Percentiles rank a stretch among this genome's conserved stretches.
These are phyloP conservation scores for Diplotaxis tenuifolia DNA, from an alignment of 345 rosid species.

Conservation along the genomic window DNA sequence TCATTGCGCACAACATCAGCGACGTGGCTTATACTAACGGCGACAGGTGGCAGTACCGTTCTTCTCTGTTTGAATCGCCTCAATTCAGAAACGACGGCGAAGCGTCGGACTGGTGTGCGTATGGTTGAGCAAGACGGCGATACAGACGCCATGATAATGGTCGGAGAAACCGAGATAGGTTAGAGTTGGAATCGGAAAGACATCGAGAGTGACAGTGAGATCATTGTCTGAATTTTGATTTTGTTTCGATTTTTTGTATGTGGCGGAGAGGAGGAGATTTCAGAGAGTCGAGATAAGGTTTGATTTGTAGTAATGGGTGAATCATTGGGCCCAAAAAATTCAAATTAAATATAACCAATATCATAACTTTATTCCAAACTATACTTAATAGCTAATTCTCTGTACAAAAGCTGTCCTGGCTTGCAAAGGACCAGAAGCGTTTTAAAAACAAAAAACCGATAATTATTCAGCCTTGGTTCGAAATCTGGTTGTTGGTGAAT, in stretches of 20 bases:
- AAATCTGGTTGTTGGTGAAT: no score
- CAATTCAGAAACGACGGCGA: slow-evolving; percentile 34
- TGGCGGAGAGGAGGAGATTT: slow-evolving; percentile 22
- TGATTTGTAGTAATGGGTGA: no score
- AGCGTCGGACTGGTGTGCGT: slow-evolving; percentile 19
- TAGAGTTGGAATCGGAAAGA: slow-evolving; percentile 7
- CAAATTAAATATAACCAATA: no score
- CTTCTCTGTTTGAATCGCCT: slow-evolving; percentile 36
- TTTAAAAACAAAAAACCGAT: no score
- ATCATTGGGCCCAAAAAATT: no score
- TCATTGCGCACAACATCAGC: slow-evolving; percentile 63
- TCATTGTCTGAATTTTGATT: not conserved
- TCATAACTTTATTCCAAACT: no score
- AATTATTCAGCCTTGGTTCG: no score
- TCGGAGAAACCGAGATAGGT: slow-evolving; percentile 14
- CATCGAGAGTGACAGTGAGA: slow-evolving; percentile 12
- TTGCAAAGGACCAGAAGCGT: no score
- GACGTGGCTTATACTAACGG: slow-evolving; percentile 62
- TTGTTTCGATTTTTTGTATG: not conserved
- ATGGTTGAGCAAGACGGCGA: slow-evolving; percentile 30
- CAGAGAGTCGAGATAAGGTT: slow-evolving; percentile 18
- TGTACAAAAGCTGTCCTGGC: no score
- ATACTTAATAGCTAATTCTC: no score
- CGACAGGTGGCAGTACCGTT: slow-evolving; percentile 3
- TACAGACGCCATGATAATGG: slow-evolving; percentile 34